Evolutionary conservation across 345 rosid species (phyloP).

Genomic region (Populus alba): DNA sequence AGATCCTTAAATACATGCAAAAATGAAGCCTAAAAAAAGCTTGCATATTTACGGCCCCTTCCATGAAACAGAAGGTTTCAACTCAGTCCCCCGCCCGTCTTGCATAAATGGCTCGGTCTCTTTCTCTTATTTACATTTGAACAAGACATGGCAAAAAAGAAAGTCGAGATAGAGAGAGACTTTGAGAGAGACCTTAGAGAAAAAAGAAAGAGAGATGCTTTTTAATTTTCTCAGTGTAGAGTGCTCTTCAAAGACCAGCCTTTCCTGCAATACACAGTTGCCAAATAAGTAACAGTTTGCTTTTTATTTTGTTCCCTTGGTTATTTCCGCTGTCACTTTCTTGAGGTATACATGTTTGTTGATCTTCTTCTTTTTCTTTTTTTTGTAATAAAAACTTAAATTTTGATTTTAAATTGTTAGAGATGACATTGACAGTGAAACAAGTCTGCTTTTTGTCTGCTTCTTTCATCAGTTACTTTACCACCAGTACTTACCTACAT

Average conservation of each 20-base stretch:
- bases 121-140: constrained; percentile 14
- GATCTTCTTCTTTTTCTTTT: not conserved
- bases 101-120: not conserved
- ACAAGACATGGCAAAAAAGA: constrained; percentile 6
- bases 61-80: constrained; percentile 7
- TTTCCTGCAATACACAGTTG: constrained; percentile 44
- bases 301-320: not conserved
- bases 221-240: constrained; percentile 19
- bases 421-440: constrained; percentile 38
- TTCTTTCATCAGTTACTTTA: constrained; percentile 25
- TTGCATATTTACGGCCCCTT: not conserved
- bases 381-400: not conserved
- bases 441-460: constrained; percentile 42
- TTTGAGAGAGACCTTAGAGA: constrained; percentile 2
- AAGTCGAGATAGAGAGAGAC: not conserved
- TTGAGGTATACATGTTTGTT: constrained; percentile 11
- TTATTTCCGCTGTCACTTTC: constrained; percentile 33
- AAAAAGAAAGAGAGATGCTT: constrained; percentile 17
- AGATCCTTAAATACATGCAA: not conserved
- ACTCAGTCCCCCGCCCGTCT: not conserved
- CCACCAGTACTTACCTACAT: constrained; percentile 19
- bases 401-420: not conserved
- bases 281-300: constrained; percentile 14
- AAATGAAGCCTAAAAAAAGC: not conserved
- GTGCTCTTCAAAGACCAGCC: constrained; percentile 35